phyloP scores from a whole-genome alignment of 345 rosid species.

The Trapa incisa region DNA sequence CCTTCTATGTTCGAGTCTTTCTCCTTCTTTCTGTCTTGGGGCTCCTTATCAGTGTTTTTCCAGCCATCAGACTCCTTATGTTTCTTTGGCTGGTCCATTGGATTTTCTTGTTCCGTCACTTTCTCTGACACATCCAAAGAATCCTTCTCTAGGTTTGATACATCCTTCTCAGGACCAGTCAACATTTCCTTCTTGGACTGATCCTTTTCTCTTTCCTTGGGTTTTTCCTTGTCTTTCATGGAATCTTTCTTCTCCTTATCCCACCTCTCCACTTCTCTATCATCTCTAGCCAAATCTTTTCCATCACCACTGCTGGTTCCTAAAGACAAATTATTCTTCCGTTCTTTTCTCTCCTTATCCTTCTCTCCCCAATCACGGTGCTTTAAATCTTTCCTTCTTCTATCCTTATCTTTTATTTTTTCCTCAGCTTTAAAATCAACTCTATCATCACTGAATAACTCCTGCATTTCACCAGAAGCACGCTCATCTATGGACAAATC shows the following conservation, averaged over 20 bases:
- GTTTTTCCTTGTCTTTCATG: constrained; percentile 62
- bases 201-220: constrained; percentile 69
- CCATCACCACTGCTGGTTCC: constrained; percentile 43
- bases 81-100: constrained; percentile 50
- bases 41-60: constrained; percentile 63
- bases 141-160: constrained; percentile 48
- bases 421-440: constrained; percentile 74
- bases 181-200: constrained; percentile 51
- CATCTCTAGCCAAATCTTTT: constrained; percentile 67
- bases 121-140: constrained; percentile 51
- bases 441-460: constrained; percentile 82
- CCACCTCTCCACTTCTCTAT: constrained; percentile 75
- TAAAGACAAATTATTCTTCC: constrained; percentile 41
- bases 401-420: constrained; percentile 79
- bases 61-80: constrained; percentile 54
- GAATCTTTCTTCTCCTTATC: constrained; percentile 81
- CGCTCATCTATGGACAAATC: constrained; percentile 38
- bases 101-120: constrained; percentile 47
- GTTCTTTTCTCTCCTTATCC: constrained; percentile 83
- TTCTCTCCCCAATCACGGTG: constrained; percentile 81
- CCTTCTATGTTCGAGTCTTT: constrained; percentile 67
- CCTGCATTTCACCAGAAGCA: constrained; percentile 43
- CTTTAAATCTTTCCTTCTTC: constrained; percentile 73
- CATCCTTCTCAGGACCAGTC: constrained; percentile 59
- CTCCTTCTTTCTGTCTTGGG: constrained; percentile 73